Conservation (phyloP, 441 rosid genomes). For the Corymbia citriodora region DNA sequence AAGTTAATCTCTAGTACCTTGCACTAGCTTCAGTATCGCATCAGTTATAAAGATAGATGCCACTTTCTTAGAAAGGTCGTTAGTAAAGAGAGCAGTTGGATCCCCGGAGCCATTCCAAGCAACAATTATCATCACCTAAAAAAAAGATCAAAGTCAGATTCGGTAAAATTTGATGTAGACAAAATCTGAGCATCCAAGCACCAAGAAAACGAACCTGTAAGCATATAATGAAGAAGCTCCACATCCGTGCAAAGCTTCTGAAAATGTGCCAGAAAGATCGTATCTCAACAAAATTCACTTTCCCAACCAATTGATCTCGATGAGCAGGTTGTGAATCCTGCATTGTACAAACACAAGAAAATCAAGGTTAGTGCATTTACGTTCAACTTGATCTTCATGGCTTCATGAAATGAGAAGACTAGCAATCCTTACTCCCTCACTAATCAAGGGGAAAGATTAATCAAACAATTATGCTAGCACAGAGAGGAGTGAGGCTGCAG, state of each 20-base stretch:
- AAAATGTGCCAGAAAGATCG: constrained; percentile 95
- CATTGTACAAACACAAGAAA: neutral
- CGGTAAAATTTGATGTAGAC: constrained; percentile 2
- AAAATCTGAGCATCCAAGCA: neutral
- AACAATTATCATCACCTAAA: constrained; percentile 89
- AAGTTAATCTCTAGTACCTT: constrained; percentile 44
- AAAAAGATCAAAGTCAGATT: constrained; percentile 10
- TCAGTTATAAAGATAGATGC: constrained; percentile 90
- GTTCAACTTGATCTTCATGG: neutral
- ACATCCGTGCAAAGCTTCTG: constrained; percentile 98
- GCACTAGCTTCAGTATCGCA: constrained; percentile 89
- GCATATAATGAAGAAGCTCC: constrained; percentile 90
- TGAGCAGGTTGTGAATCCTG: constrained; percentile 65
- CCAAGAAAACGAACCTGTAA: constrained; percentile 53
- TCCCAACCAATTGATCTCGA: constrained; percentile 79
- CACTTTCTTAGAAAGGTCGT: constrained; percentile 63
- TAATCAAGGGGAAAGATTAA: neutral
- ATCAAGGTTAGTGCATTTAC: neutral
- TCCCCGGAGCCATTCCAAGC: constrained; percentile 82
- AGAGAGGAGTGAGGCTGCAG: neutral
- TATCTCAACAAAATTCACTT: constrained; percentile 96
- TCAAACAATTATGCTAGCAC: too few relatives aligned
- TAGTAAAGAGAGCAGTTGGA: constrained; percentile 45
- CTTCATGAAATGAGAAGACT: neutral
- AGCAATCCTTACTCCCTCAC: neutral